phyloP scores from a whole-genome alignment of 2,329 filamentous ascomycete genomes.

The Macrophomina tecta region DNA sequence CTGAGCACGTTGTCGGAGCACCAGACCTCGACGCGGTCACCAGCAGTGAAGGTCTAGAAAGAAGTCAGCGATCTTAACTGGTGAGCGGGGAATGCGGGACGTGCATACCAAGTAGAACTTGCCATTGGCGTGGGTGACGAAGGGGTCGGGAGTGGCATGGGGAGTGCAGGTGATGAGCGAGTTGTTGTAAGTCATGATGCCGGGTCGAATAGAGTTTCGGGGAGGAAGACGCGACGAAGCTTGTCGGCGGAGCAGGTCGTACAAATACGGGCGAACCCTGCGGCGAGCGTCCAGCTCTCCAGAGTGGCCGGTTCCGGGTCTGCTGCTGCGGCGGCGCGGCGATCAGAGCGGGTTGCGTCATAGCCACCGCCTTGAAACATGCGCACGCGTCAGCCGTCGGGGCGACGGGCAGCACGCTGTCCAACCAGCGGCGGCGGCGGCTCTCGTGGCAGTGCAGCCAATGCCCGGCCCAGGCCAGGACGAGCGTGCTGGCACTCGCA shows the following conservation, averaged over 20 bases:
- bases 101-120: conserved; percentile 51
- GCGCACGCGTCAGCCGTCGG: not conserved
- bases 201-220: conserved; percentile 15
- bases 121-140: conserved; percentile 49
- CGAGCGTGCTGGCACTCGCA: not conserved
- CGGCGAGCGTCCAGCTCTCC: not conserved
- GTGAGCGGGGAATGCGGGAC: not conserved
- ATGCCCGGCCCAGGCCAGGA: conserved; percentile 4
- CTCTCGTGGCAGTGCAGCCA: conserved; percentile 11
- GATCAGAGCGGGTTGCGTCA: conserved; percentile 20
- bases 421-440: not conserved
- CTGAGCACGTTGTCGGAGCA: conserved; percentile 47
- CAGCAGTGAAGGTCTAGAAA: conserved; percentile 50
- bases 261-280: conserved; percentile 7
- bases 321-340: not conserved
- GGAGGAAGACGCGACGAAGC: not conserved
- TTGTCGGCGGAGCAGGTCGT: conserved; percentile 9
- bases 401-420: not conserved
- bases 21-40: conserved; percentile 53
- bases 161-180: conserved; percentile 51
- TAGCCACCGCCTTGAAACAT: conserved; percentile 16
- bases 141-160: conserved; percentile 51
- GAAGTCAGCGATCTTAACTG: not conserved
- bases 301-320: not conserved
- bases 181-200: conserved; percentile 41